Base-by-base conservation (phyloP, 192 early-diverging fungal genomes). In the Podila epicladia region DNA sequence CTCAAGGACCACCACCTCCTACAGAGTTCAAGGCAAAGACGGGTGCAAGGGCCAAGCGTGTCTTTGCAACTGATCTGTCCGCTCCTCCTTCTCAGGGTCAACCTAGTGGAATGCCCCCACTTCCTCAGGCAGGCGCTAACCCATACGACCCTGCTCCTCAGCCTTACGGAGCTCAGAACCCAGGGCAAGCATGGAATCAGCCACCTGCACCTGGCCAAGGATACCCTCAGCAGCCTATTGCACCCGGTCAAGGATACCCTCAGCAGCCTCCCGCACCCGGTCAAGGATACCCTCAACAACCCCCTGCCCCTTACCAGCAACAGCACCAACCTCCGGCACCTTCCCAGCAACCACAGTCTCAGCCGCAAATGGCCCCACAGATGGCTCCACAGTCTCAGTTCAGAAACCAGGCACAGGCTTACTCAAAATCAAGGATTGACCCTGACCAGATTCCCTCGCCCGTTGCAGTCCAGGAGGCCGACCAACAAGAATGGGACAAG, bases 391-490 rank as follows among this genome's bases (percentile, higher is more conserved):
- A 62, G 19, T 78, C 75, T 45, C 51, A 79, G 60, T 72, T 72
- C 61, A 67, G 60, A 50, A 53, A 59, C 74, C 58, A 82, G 65
- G 65, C 60, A 35, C 61, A 64, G 53, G 73, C 84, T 60, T 78
- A 67, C 48, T 82, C 85, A 82, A 86, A 85, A 64, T 70, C 92
- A 28, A 89, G 89, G 26, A 99, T 99, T 59, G 96, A 99, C 75
- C 97, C 97, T 5, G 93, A 95, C 85, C 95, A 97, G 73, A 95
- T 99, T 63, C 98, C 98, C n/a, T 92, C 93, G 26, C 97, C 97
- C 28, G 87, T 95, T 12, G 86, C 87, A 26, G 96, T 97, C 48
- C 96, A 97, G 65, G 89, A 91, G 62, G 80, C 84, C 19, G 97
- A 99, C 79, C 95, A 97, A 72, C 78, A 87, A 22, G 63, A 87